A percentile compares a stretch with the other conserved stretches of the same genome.
Conservation (phyloP, 768 basidiomycete genomes). For the Hericium rajendrae region DNA sequence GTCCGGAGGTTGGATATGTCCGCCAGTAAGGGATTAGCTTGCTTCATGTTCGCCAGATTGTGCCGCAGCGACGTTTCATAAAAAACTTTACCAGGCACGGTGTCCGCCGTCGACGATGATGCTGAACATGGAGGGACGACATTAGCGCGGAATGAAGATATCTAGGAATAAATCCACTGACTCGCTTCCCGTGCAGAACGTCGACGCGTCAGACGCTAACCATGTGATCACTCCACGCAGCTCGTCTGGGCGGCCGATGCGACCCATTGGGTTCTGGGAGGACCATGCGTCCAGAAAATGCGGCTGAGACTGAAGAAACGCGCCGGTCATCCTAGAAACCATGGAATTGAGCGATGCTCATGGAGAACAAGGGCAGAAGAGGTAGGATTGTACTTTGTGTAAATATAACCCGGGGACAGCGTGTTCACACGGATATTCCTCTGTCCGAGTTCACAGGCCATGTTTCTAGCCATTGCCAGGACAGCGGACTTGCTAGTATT, state of each 20-base stretch:
- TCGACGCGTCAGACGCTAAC: constrained; percentile 16
- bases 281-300: background rate
- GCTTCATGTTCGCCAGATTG: too few relatives aligned
- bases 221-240: constrained; percentile 19
- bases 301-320: background rate
- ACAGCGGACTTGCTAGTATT: constrained; percentile 70
- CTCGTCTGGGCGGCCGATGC: constrained; percentile 17
- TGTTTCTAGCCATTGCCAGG: constrained; percentile 67
- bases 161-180: constrained; percentile 1
- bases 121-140: constrained; percentile 10
- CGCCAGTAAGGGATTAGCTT: too few relatives aligned
- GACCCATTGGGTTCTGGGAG: constrained; percentile 16
- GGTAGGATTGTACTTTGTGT: constrained; percentile 27
- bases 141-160: constrained; percentile 3
- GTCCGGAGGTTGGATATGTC: too few relatives aligned
- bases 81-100: constrained; percentile 14
- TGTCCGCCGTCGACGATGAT: constrained; percentile 18
- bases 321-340: background rate
- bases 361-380: background rate
- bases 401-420: constrained; percentile 66
- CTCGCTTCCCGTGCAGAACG: constrained; percentile 20
- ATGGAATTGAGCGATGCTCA: background rate
- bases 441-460: constrained; percentile 67
- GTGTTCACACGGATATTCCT: constrained; percentile 62
- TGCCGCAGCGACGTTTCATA: too few relatives aligned